Evolutionary conservation across 805 yeast genomes (phyloP), one percentile per base, ranked within the genome.

Genomic region (Jamesozyma rosinii): DNA sequence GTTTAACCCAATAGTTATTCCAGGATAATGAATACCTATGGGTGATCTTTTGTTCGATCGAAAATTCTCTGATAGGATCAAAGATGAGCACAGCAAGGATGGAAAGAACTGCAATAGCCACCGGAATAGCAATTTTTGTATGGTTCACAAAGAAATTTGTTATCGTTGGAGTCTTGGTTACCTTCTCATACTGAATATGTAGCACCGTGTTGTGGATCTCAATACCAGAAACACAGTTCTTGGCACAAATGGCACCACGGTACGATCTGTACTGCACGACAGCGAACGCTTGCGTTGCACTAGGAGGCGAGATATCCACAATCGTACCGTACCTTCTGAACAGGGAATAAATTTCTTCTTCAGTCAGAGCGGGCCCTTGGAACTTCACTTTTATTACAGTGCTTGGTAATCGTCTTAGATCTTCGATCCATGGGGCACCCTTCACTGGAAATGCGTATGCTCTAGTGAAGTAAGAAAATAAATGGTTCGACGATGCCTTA

Each of bases 341-440:
- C 42, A 87, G 64, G 2, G 83, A 73, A 53, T 89, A 90, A 41
- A 89, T 60, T 42, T 81, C 82, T 46, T 72, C 74, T 61, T 89
- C 97, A 49, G 87, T 94, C 45, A 90, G 64, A 5, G 79, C 71
- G 0, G 79, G 77, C 1, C 96, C 97, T 50, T 82, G 87, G 58
- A 82, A 89, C 22, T 72, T 70, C 4, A 90, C 78, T 43, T 75
- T 73, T 20, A 92, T 63, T 13, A 70, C 69, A 8, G 71, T 64
- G 42, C 82, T 77, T 8, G 95, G 95, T 49, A 72, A 75, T 48
- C 96, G 67, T 52, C 85, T 75, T 59, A 92, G 68, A 59, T 92
- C 98, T 65, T 90, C 97, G 47, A 92, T 83, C 96, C 97, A 90
- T 0, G 99, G 98, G 1, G 75, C 69, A 48, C 99, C 99, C 52